phyloP scores from a whole-genome alignment of 208 protist species.

The Acanthamoeba healyi region DNA sequence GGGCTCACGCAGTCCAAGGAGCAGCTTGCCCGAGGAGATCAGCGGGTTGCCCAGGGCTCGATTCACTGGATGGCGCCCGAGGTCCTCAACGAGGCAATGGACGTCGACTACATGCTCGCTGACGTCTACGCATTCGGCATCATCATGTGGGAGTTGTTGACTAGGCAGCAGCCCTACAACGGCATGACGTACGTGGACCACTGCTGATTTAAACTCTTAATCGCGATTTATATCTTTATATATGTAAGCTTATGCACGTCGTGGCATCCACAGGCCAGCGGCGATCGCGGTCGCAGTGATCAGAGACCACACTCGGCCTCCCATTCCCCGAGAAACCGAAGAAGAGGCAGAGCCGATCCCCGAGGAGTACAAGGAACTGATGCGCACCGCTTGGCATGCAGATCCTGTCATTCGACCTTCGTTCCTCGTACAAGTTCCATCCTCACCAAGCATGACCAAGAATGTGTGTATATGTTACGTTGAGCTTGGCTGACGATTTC shows the following conservation, averaged over 20 bases:
- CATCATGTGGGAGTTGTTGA: neutral
- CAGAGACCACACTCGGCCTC: neutral
- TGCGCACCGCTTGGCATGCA: neutral
- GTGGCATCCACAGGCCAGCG: neutral
- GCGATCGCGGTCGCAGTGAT: neutral
- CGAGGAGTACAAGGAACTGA: neutral
- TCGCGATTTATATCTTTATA: neutral
- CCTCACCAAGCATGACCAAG: too few relatives aligned
- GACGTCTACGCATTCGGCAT: slow-evolving; percentile 39
- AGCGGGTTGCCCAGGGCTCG: neutral
- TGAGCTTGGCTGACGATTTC: neutral
- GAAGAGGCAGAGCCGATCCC: neutral
- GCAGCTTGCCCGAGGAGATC: neutral
- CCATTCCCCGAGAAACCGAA: neutral
- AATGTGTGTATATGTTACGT: neutral
- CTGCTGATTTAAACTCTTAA: neutral
- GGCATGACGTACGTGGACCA: slow-evolving; percentile 4
- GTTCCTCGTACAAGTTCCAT: slow-evolving; percentile 1
- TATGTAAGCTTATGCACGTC: neutral
- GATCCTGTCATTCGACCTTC: slow-evolving; percentile 5
- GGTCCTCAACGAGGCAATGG: neutral
- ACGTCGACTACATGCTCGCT: neutral
- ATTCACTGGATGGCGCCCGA: slow-evolving; percentile 35
- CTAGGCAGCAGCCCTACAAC: neutral
- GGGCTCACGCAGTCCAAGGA: slow-evolving; percentile 51